phyloP scores from a whole-genome alignment of 106 monocot genomes.

The Acorus gramineus region DNA sequence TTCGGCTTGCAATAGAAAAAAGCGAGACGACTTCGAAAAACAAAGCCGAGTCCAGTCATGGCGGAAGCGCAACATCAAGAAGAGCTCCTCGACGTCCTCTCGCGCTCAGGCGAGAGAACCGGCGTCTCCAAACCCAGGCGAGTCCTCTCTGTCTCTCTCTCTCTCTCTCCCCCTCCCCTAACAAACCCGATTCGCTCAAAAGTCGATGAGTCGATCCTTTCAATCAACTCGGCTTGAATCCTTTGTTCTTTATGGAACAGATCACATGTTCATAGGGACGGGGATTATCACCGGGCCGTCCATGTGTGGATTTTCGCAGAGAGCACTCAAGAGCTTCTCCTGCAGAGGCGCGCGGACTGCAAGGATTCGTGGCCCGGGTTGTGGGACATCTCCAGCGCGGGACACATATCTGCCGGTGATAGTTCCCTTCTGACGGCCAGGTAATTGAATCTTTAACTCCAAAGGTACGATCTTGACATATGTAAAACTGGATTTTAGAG shows the following conservation, averaged over 20 bases:
- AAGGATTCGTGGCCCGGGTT: constrained; percentile 92
- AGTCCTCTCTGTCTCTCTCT: background rate
- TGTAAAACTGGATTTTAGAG: no score
- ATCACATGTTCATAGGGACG: constrained; percentile 64
- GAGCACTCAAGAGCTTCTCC: constrained; percentile 77
- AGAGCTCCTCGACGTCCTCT: constrained; percentile 84
- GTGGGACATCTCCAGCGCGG: constrained; percentile 98
- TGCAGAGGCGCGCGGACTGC: constrained; percentile 85
- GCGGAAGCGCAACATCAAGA: constrained; percentile 9
- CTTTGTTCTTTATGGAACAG: constrained; percentile 14
- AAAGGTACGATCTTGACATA: no score
- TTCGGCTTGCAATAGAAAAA: no score
- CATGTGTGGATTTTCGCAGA: constrained; percentile 95
- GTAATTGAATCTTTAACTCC: constrained; percentile 13
- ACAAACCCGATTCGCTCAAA: no score
- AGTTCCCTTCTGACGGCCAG: constrained; percentile 73
- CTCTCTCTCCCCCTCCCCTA: background rate
- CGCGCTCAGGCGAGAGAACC: constrained; percentile 65
- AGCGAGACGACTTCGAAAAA: no score
- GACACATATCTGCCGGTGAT: constrained; percentile 84
- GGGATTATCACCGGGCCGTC: constrained; percentile 89
- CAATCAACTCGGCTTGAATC: background rate
- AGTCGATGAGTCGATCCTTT: no score
- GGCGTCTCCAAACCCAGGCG: constrained; percentile 71
- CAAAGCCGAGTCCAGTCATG: constrained; percentile 7